Evolutionary conservation across 1,284 basidiomycete species (phyloP).

Genomic region (Flammula alnicola): DNA sequence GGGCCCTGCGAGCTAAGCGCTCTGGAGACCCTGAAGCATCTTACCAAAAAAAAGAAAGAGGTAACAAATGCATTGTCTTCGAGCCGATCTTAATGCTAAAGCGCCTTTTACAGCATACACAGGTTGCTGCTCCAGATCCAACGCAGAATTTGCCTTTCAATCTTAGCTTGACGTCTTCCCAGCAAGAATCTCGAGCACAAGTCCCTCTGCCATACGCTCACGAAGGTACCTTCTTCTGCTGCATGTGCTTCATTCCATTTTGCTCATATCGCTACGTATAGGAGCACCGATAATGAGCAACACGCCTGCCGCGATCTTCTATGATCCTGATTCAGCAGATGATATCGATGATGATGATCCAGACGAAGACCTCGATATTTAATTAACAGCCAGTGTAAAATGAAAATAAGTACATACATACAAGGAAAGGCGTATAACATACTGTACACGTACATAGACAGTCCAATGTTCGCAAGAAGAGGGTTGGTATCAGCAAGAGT

Average conservation of each 20-base stretch:
- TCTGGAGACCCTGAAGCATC: slow-evolving; percentile 50
- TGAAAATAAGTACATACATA: slow-evolving; percentile 7
- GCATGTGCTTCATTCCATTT: slow-evolving; percentile 3
- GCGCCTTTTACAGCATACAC: slow-evolving; percentile 9
- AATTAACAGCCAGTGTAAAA: slow-evolving; percentile 22
- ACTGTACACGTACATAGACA: not conserved
- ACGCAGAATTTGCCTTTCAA: slow-evolving; percentile 83
- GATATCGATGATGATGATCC: slow-evolving; percentile 91
- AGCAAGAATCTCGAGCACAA: slow-evolving; percentile 75
- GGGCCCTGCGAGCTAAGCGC: slow-evolving; percentile 50
- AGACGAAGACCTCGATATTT: slow-evolving; percentile 87
- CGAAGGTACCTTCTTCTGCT: slow-evolving; percentile 53
- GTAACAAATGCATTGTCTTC: slow-evolving; percentile 37
- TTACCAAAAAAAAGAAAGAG: slow-evolving; percentile 48
- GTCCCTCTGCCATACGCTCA: slow-evolving; percentile 90
- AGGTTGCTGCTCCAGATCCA: slow-evolving; percentile 47
- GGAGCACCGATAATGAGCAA: slow-evolving; percentile 22
- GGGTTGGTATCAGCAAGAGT: not conserved
- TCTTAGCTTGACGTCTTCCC: slow-evolving; percentile 82
- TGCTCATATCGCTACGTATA: slow-evolving; percentile 13
- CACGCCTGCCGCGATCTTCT: slow-evolving; percentile 46
- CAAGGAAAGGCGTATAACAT: not conserved
- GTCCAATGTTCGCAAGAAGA: too few relatives aligned
- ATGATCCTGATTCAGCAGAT: slow-evolving; percentile 87
- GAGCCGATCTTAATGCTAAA: not conserved